Conservation (phyloP, 768 basidiomycete species). For the Mycena polygramma region DNA sequence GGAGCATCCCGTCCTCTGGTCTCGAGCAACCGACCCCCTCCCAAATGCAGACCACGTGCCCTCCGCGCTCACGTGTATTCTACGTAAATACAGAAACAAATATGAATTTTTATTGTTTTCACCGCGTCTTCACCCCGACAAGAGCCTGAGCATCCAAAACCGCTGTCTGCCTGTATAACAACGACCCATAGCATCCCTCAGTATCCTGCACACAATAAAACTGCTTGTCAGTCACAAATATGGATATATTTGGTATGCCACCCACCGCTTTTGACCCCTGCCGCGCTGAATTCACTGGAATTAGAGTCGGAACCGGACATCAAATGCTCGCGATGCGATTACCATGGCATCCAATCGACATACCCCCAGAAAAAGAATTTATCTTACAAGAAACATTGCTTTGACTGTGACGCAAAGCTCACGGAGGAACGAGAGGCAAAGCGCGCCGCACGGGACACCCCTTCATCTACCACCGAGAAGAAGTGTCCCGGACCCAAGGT, state of each 20-base stretch:
- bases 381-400: conserved; percentile 13
- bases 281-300: conserved; percentile 5
- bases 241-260: conserved; percentile 12
- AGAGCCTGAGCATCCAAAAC: too few relatives aligned
- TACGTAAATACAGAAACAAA: too few relatives aligned
- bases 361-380: neutral
- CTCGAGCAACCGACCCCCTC: too few relatives aligned
- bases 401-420: neutral
- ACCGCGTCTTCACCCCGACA: too few relatives aligned
- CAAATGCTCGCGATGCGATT: neutral
- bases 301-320: neutral
- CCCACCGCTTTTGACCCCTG: conserved; percentile 3
- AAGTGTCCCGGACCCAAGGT: neutral
- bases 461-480: neutral
- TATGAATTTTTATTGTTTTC: too few relatives aligned
- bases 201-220: too few relatives aligned
- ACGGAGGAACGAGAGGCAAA: neutral
- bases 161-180: too few relatives aligned
- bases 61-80: too few relatives aligned
- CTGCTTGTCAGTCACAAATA: neutral
- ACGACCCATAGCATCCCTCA: too few relatives aligned
- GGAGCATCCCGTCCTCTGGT: too few relatives aligned
- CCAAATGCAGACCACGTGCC: too few relatives aligned
- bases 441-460: conserved; percentile 1
- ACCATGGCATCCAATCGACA: conserved; percentile 6